Evolutionary conservation across 2,329 filamentous ascomycete species (phyloP).

Genomic region (Paradendryphiella salina): DNA sequence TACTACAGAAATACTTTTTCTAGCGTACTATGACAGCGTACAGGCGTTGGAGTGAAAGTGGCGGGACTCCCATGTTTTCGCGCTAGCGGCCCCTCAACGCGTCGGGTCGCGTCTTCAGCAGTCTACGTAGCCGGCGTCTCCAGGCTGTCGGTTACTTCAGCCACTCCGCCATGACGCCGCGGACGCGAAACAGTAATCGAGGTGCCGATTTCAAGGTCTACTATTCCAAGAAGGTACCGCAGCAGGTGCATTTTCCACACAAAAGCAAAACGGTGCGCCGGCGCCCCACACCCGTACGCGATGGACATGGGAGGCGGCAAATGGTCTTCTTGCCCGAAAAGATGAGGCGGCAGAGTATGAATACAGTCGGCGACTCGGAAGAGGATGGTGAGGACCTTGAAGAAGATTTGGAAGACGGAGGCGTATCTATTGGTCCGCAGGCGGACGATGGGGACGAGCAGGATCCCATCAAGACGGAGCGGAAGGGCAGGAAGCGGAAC

Average conservation of each 20-base stretch:
- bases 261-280: slow-evolving; percentile 34
- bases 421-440: neutral
- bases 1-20: too few relatives aligned
- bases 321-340: slow-evolving; percentile 37
- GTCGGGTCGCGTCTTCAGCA: slow-evolving; percentile 24
- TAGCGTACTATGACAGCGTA: too few relatives aligned
- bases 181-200: slow-evolving; percentile 33
- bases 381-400: slow-evolving; percentile 17
- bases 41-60: too few relatives aligned
- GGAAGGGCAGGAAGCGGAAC: slow-evolving; percentile 23
- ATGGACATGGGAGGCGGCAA: slow-evolving; percentile 31
- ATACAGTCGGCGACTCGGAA: slow-evolving; percentile 19
- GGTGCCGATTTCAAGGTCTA: slow-evolving; percentile 34
- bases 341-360: slow-evolving; percentile 21
- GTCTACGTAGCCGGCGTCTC: neutral
- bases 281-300: slow-evolving; percentile 15
- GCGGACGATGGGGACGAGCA: slow-evolving; percentile 1
- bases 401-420: slow-evolving; percentile 5
- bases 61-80: neutral
- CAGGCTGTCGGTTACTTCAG: slow-evolving; percentile 4
- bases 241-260: slow-evolving; percentile 38
- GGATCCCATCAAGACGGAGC: neutral
- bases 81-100: slow-evolving; percentile 25
- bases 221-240: slow-evolving; percentile 38
- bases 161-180: slow-evolving; percentile 31